phyloP scores from a whole-genome alignment of 2,329 filamentous ascomycete genomes.

The Fonsecaea multimorphosa region DNA sequence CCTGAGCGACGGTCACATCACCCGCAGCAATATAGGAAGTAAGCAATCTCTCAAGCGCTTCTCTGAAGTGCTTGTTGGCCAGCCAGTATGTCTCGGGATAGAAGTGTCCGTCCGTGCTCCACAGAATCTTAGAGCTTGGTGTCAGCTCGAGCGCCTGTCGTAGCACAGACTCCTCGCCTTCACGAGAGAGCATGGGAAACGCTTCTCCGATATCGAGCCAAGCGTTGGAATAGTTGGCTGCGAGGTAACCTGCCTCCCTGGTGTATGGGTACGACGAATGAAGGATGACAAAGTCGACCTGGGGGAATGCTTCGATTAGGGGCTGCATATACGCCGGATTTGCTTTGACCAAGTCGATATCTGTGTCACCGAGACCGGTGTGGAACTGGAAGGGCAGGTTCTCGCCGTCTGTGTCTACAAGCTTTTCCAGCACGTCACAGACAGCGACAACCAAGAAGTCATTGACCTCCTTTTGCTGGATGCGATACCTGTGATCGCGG shows the following conservation, averaged over 20 bases:
- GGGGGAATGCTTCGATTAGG: conserved; percentile 72
- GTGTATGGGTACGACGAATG: conserved; percentile 84
- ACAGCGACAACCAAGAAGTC: conserved; percentile 71
- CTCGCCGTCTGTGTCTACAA: conserved; percentile 45
- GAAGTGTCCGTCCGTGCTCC: conserved; percentile 80
- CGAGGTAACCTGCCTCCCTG: conserved; percentile 77
- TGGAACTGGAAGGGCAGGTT: conserved; percentile 76
- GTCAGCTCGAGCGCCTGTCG: conserved; percentile 76
- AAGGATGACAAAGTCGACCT: conserved; percentile 75
- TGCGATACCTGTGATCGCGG: conserved; percentile 44
- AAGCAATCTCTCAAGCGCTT: conserved; percentile 71
- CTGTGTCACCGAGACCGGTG: conserved; percentile 80
- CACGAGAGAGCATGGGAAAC: conserved; percentile 76
- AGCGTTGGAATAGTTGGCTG: conserved; percentile 76
- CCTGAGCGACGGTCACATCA: conserved; percentile 67
- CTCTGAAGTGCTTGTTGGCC: conserved; percentile 73
- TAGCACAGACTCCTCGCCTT: conserved; percentile 74
- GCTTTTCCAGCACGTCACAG: conserved; percentile 63
- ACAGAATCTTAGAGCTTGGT: conserved; percentile 76
- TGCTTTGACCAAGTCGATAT: conserved; percentile 71
- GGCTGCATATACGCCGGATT: conserved; percentile 78
- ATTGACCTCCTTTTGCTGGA: conserved; percentile 71
- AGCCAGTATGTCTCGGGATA: conserved; percentile 80
- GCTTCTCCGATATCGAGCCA: conserved; percentile 84
- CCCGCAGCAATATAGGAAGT: conserved; percentile 69